Base-by-base conservation (phyloP, 2,329 filamentous ascomycete species). In the Ascochyta pisi region DNA sequence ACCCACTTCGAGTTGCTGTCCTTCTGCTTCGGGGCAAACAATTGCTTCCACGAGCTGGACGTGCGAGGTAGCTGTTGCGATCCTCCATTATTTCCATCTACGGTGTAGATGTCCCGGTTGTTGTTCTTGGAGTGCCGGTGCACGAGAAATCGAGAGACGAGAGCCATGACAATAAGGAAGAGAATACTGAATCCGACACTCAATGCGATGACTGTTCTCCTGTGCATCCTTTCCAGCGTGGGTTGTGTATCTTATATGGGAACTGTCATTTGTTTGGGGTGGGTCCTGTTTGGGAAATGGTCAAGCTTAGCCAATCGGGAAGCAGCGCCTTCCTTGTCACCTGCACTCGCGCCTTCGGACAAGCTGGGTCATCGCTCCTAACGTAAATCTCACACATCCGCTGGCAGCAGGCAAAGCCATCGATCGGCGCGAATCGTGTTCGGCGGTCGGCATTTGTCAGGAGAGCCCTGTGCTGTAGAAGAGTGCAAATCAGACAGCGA, bases 121-220 rank as follows among this genome's bases (percentile, higher is more conserved):
- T 41, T 37, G 39, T 51, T 44, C 47, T 72, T 73, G 27, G 53
- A 29, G 45, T 62, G 63, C 54, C 63, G 66, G 58, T 69, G 63
- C 59, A 66, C 56, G 22, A 69, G 52, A 29, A 71, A 60, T 49
- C 68, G 62, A n/a, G 65, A 57, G 34, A 69, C 64, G 50, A 73
- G 63, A 45, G 67, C 67, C 68, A 74, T 72, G 54, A 56, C 54
- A 39, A 61, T 42, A 23, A 69, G 9, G 24, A 62, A 45, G 19
- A 38, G 49, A 38, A 65, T 26, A 26, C 58, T 42, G 23, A 66
- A 45, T 35, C 65, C 56, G 31, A 65, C 10, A 45, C 57, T 65
- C 5, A 53, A 37, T 43, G 64, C 62, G 37, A 73, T 58, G 9
- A 64, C 60, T 4, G 50, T 38, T 43, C 50, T 61, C 29, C 31